A percentile compares a stretch with the other conserved stretches of the same genome.
Conservation (phyloP, 257 asterid genomes). For the Rauvolfia tetraphylla region DNA sequence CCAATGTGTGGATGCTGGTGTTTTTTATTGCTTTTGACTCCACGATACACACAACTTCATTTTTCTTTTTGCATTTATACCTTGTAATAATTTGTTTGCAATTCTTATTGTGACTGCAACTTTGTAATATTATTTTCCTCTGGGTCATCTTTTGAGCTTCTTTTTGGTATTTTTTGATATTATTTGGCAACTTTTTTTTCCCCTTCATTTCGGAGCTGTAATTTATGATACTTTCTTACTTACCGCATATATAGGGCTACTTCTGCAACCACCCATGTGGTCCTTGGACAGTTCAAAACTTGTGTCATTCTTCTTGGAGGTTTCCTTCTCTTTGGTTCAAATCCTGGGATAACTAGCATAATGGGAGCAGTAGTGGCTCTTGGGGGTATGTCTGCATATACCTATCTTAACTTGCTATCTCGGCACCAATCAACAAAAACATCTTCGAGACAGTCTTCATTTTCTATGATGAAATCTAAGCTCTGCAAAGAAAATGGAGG, state of each 20-base stretch:
- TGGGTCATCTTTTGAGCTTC: background rate
- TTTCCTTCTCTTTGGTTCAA: constrained; percentile 73
- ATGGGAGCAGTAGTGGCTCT: constrained; percentile 81
- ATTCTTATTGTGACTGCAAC: background rate
- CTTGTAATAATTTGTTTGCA: background rate
- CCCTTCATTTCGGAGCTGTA: background rate
- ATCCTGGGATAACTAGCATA: constrained; percentile 82
- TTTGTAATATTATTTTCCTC: background rate
- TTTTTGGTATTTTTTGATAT: background rate
- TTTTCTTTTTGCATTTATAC: background rate
- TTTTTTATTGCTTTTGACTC: background rate
- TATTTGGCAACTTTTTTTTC: background rate
- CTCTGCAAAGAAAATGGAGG: constrained; percentile 70
- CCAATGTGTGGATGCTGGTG: background rate
- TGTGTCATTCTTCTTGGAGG: constrained; percentile 94
- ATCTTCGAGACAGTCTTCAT: constrained; percentile 43
- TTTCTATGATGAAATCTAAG: constrained; percentile 71
- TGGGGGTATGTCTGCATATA: constrained; percentile 76
- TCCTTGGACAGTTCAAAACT: constrained; percentile 96
- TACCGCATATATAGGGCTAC: constrained; percentile 55
- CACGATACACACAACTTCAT: background rate
- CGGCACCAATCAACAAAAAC: constrained; percentile 47
- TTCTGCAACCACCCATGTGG: constrained; percentile 94
- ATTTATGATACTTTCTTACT: background rate
- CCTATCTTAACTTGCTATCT: constrained; percentile 73